Conservation (phyloP, 1,139 yeast genomes). For the Waltiozyma sp. region DNA sequence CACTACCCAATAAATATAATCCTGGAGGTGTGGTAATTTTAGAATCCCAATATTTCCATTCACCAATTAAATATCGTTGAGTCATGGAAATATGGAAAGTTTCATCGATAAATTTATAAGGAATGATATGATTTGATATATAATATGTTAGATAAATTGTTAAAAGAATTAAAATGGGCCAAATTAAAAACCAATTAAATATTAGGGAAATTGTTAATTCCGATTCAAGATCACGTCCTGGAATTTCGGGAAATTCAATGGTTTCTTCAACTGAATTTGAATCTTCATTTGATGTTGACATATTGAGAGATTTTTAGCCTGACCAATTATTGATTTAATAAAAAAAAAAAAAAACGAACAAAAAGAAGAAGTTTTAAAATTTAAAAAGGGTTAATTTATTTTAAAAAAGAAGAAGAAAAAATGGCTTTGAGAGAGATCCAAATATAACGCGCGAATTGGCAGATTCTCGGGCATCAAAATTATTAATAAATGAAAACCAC, state of each 20-base stretch:
- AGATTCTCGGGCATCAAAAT: no score
- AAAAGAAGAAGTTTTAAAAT: no score
- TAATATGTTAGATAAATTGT: constrained; percentile 8
- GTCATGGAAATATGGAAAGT: constrained; percentile 80
- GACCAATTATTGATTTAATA: no score
- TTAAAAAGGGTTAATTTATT: no score
- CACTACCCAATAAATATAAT: constrained; percentile 53
- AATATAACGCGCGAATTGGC: no score
- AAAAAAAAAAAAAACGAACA: no score
- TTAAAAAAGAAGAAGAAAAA: no score
- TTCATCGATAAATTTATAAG: constrained; percentile 44
- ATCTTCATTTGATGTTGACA: no score
- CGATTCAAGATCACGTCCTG: constrained; percentile 12
- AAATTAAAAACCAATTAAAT: constrained; percentile 17
- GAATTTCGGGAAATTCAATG: not conserved
- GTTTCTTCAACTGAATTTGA: not conserved
- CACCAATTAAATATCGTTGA: constrained; percentile 47
- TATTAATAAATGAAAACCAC: no score
- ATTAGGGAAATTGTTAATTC: constrained; percentile 16
- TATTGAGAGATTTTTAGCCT: no score
- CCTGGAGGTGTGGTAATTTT: constrained; percentile 98
- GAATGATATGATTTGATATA: constrained; percentile 10
- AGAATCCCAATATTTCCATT: constrained; percentile 64
- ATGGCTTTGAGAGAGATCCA: no score
- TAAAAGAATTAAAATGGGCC: constrained; percentile 8